These are phyloP conservation scores for Cryomyces minteri DNA, from an alignment of 495 filamentous ascomycete species.

Conservation along the genomic window DNA sequence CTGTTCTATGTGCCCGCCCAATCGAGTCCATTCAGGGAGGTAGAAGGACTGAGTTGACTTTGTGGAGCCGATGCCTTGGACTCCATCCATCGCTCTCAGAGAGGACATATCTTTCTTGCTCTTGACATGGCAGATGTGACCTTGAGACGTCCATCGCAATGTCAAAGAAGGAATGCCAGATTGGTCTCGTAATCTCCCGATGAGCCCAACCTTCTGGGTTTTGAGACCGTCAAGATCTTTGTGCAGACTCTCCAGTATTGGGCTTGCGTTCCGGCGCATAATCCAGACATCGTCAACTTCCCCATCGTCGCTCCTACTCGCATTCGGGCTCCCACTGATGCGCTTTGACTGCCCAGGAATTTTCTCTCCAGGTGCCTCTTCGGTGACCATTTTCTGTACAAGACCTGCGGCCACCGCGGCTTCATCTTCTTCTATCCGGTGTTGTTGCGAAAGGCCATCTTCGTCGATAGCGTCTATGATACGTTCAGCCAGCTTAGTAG, in stretches of 20 bases:
- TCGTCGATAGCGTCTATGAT: constrained; percentile 79
- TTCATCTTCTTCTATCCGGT: constrained; percentile 54
- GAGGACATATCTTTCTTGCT: constrained; percentile 46
- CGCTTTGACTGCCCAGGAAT: constrained; percentile 3
- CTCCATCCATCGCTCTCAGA: constrained; percentile 17
- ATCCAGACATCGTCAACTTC: constrained; percentile 51
- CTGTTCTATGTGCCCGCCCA: constrained; percentile 59
- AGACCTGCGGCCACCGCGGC: constrained; percentile 45
- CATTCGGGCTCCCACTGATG: not conserved
- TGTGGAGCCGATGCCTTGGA: constrained; percentile 50
- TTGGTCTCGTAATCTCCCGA: constrained; percentile 34
- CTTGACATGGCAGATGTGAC: constrained; percentile 82
- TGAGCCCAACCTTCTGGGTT: constrained; percentile 38
- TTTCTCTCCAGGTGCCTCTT: constrained; percentile 36
- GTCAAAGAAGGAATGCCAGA: constrained; percentile 39
- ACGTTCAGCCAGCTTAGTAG: constrained; percentile 42
- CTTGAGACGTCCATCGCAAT: constrained; percentile 66
- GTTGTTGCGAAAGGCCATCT: constrained; percentile 66
- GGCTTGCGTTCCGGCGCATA: constrained; percentile 60
- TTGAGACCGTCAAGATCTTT: constrained; percentile 35
- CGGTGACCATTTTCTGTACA: constrained; percentile 44
- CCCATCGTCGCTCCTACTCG: not conserved
- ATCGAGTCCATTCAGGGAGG: constrained; percentile 59
- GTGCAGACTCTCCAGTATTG: constrained; percentile 46
- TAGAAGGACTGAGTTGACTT: constrained; percentile 78